phyloP scores from a whole-genome alignment of 169 alveolate species.

The Neospora caninum region DNA sequence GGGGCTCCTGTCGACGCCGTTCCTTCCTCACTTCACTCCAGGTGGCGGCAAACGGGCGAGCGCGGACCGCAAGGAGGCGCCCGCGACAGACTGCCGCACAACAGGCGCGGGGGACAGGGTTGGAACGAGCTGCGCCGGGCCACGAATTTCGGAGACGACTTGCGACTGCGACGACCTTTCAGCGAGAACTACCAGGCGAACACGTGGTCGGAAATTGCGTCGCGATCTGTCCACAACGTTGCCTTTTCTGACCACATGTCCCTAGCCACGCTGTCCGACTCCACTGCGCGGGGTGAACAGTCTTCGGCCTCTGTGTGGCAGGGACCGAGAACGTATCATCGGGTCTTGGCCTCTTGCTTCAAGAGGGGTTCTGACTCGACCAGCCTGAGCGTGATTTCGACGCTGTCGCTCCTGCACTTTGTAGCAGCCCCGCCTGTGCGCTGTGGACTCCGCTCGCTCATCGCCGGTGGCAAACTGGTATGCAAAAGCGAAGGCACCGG shows the following conservation, averaged over 20 bases:
- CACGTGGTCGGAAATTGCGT: not conserved
- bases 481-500: not conserved
- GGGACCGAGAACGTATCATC: not conserved
- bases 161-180: not conserved
- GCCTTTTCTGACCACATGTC: not conserved
- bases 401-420: slow-evolving; percentile 25
- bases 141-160: not conserved
- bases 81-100: not conserved
- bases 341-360: not conserved
- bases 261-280: not conserved
- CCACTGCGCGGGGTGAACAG: not conserved
- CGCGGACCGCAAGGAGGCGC: not conserved
- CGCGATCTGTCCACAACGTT: too few species aligned
- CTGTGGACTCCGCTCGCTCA: not conserved
- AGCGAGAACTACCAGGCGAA: not conserved
- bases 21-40: not conserved
- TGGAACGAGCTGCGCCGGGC: not conserved
- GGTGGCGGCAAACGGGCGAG: not conserved
- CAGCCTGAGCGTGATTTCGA: not conserved
- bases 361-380: not conserved
- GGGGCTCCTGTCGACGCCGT: too few species aligned
- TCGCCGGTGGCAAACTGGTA: not conserved
- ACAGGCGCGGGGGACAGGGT: not conserved
- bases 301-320: not conserved
- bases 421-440: slow-evolving; percentile 16